phyloP scores from a whole-genome alignment of 805 yeast species.

The Lipomyces spencermartinsiae region DNA sequence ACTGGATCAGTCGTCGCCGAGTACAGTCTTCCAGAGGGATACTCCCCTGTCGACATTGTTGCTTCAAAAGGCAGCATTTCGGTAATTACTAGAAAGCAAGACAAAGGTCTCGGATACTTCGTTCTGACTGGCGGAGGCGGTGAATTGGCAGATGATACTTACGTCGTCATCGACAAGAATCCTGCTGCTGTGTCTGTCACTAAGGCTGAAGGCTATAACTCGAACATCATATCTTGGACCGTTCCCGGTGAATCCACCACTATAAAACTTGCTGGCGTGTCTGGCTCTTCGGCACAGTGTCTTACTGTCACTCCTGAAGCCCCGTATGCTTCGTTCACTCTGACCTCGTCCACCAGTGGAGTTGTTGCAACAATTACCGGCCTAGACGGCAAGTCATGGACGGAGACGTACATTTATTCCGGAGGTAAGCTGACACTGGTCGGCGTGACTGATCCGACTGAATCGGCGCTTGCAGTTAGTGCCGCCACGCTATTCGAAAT shows the following conservation, averaged over 20 bases:
- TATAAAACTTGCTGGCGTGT: conserved; percentile 19
- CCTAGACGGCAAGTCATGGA: conserved; percentile 4
- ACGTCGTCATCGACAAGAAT: conserved; percentile 18
- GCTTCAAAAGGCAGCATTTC: conserved; percentile 2
- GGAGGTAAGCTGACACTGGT: background rate
- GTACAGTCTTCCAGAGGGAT: conserved; percentile 14
- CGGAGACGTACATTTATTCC: background rate
- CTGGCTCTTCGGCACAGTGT: background rate
- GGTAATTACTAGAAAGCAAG: conserved; percentile 20
- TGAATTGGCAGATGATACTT: background rate
- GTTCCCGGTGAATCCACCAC: conserved; percentile 13
- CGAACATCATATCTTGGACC: conserved; percentile 19
- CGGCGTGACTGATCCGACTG: background rate
- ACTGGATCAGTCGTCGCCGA: conserved; percentile 23
- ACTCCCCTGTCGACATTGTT: conserved; percentile 20
- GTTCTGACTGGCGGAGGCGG: conserved; percentile 15
- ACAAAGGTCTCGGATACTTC: conserved; percentile 21
- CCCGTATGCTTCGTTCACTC: conserved; percentile 12
- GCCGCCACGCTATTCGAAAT: background rate
- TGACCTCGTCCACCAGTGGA: conserved; percentile 1
- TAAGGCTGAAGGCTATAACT: background rate
- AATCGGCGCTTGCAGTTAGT: background rate
- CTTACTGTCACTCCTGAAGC: conserved; percentile 12
- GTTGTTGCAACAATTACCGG: background rate
- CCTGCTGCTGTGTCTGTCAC: conserved; percentile 23